Base-by-base conservation (phyloP, 2,329 filamentous ascomycete species). In the Pleomassaria siparia region DNA sequence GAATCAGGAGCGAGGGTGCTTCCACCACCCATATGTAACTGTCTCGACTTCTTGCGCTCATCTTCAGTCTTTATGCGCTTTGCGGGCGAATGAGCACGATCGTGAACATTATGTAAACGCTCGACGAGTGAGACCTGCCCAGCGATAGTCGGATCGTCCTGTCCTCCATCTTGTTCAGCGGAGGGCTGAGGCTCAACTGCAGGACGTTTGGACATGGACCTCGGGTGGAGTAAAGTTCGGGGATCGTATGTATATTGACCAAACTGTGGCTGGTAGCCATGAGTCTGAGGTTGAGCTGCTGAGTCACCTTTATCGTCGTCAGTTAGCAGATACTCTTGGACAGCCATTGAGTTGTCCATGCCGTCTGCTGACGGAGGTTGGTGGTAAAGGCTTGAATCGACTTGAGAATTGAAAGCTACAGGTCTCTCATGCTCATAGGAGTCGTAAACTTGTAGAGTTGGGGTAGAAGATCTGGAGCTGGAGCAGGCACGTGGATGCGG, bases 101-200 rank as follows among this genome's bases (percentile, higher is more conserved):
- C 80, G 55, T 88, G 80, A 12, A 95, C 81, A 55, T 86, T 85
- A 66, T 91, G 89, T 65, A 91, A 77, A 25, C 83, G 81, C 68
- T 95, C 89, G 37, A 95, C 82, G 73, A 91, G 82, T 46, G 73
- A 72, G 9, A 79, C 77, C 56, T 83, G 78, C 21, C 82, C 80
- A 13, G 45, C 30, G 24, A 48, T 56, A 15, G 51, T 50, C 11
- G 51, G 44, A 7, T 63, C 59, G 4, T 59, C 53, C 32, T 58
- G 53, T 40, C 62, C 63, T 20, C 60, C 56, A 20, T 66, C 59
- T 16, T 35, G 24, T 5, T 58, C 58, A 20, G n/a, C n/a, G n/a
- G n/a, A n/a, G n/a, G 43, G 47, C 24, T 56, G 54, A 6, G 57
- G 51, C 5, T 42, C 44, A 12, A 61, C 58, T 1, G 63, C 66